Evolutionary conservation across 345 rosid species (phyloP).

Genomic region (Eucalyptus sp.): DNA sequence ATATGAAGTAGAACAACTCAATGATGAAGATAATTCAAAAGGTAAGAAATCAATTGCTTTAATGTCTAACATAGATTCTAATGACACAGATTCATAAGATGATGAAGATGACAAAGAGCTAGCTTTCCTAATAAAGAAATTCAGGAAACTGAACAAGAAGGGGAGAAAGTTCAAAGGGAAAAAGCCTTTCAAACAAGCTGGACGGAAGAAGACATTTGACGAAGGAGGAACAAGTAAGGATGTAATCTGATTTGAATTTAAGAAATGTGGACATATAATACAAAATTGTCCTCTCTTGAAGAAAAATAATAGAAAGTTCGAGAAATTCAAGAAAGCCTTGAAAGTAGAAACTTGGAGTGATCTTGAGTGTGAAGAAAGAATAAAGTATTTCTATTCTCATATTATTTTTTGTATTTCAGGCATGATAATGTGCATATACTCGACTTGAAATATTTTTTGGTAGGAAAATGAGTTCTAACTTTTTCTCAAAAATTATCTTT

Average conservation of each 20-base stretch:
- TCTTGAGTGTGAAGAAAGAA: no score
- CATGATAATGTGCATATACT: no score
- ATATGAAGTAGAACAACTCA: neutral
- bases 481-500: no score
- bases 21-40: no score
- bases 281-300: neutral
- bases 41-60: neutral
- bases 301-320: neutral
- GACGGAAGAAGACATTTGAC: neutral
- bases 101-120: neutral
- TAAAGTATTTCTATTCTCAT: no score
- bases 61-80: neutral
- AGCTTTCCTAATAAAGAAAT: no score
- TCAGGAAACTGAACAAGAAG: neutral
- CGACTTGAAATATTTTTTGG: no score
- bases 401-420: no score
- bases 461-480: no score
- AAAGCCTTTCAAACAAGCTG: neutral
- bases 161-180: neutral
- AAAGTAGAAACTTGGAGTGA: neutral
- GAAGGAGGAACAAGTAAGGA: neutral
- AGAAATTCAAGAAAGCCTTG: neutral
- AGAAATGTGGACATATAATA: neutral
- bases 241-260: neutral
- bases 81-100: neutral